Evolutionary conservation across 1,139 yeast genomes (phyloP).

Genomic region (Debaryomyces nepalensis): DNA sequence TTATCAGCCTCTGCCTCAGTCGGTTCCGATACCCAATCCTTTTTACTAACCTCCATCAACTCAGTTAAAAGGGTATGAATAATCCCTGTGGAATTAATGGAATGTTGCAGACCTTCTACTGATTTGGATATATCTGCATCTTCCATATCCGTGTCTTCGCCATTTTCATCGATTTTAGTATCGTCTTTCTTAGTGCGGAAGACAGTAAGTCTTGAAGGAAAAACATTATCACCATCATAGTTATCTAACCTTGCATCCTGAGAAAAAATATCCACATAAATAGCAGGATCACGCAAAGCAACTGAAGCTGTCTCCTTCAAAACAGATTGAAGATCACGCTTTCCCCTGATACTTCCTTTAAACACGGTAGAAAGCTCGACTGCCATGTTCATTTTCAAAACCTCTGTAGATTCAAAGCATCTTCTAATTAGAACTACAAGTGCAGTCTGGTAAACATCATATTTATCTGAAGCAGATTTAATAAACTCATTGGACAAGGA

Average conservation of each 20-base stretch:
- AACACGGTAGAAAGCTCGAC: constrained; percentile 51
- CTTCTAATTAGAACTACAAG: constrained; percentile 59
- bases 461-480: constrained; percentile 14
- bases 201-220: constrained; percentile 24
- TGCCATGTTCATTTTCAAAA: constrained; percentile 54
- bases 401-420: constrained; percentile 65
- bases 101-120: constrained; percentile 16
- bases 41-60: constrained; percentile 58
- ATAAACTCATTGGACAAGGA: constrained; percentile 20
- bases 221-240: constrained; percentile 40
- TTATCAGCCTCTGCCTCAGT: constrained; percentile 19
- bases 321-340: constrained; percentile 54
- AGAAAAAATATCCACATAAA: constrained; percentile 58
- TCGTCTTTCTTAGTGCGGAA: constrained; percentile 20
- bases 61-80: constrained; percentile 66
- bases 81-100: constrained; percentile 55
- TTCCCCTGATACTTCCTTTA: constrained; percentile 26
- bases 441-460: constrained; percentile 21
- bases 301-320: constrained; percentile 60
- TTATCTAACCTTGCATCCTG: constrained; percentile 53
- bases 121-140: constrained; percentile 28
- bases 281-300: constrained; percentile 61
- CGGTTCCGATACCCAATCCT: constrained; percentile 53
- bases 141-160: constrained; percentile 41
- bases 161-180: constrained; percentile 2